Base-by-base conservation (phyloP, 73 alveolate genomes). In the Paramecium biaurelia region DNA sequence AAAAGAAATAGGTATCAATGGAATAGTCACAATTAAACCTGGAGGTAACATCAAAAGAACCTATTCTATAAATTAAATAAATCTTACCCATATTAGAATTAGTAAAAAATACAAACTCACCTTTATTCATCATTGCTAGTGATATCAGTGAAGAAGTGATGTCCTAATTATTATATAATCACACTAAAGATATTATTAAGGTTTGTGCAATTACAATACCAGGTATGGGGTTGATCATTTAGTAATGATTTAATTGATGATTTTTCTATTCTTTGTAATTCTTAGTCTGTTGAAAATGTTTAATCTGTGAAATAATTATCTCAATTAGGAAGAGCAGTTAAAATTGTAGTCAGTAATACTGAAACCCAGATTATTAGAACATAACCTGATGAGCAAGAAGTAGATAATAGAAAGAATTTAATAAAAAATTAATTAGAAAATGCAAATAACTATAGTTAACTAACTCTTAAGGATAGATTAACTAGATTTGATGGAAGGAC, bases 151-250 rank as follows among this genome's bases (percentile, higher is more conserved):
- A 92, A n/a, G 99, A 95, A 26, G 96, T 95, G 8, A 49, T 94
- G 41, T 92, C 98, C 0, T 92, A 92, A 68, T 74, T 96, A 90
- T 57, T 96, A 18, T 94, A 85, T 67, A 96, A 96, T 85, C 93
- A 92, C 26, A 42, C 86, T 32, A 95, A 94, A 53, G 97, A 93
- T 23, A 94, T 87, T 1, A 34, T 96, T 10, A 57, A 70, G 26
- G 84, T 89, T 10, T 57, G 98, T 74, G 98, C 98, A 2, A 93
- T 96, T 12, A 96, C 97, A 79, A 92, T 96, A 9, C 99, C 99
- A 7, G 96, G 96, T 92, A 92, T 93, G 96, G 96, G 98, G 96
- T 11, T 90, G 26, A 63, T 63, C 93, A n/a, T 92, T 92, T 37
- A 43, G 95, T 26, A 92, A 96, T 87, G 97, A 95, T 56, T 35